These are phyloP conservation scores for Diaporthe nobilis DNA, from an alignment of 2,329 filamentous ascomycete genomes.

Conservation along the genomic window DNA sequence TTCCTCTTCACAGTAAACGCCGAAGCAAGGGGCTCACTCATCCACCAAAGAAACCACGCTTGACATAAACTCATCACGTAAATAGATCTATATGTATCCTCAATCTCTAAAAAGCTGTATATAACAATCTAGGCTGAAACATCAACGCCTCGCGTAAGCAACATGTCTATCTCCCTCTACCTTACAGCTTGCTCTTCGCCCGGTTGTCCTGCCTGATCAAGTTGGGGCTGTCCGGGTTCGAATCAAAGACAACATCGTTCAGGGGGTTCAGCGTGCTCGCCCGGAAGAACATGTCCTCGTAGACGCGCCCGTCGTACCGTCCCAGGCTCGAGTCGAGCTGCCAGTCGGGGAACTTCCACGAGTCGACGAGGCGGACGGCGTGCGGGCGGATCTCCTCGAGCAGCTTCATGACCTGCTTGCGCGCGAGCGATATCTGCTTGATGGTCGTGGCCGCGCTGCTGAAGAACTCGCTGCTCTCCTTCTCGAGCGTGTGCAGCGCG, in stretches of 20 bases:
- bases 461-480: slow-evolving; percentile 81
- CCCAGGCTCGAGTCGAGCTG: slow-evolving; percentile 81
- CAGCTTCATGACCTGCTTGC: slow-evolving; percentile 77
- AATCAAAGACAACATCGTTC: slow-evolving; percentile 79
- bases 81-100: not conserved
- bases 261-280: slow-evolving; percentile 81
- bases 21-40: not conserved
- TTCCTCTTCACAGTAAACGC: not conserved
- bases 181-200: slow-evolving; percentile 63
- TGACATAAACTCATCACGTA: not conserved
- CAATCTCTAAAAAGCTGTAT: not conserved
- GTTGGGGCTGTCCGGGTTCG: slow-evolving; percentile 74
- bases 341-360: slow-evolving; percentile 85
- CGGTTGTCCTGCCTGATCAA: slow-evolving; percentile 73
- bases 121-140: slow-evolving; percentile 8
- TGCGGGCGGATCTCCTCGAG: slow-evolving; percentile 81
- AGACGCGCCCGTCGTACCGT: slow-evolving; percentile 80
- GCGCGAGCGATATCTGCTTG: slow-evolving; percentile 78
- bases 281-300: slow-evolving; percentile 82
- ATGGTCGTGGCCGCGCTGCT: slow-evolving; percentile 77
- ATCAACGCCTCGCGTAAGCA: not conserved
- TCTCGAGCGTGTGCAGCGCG: slow-evolving; percentile 73
- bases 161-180: not conserved
- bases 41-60: not conserved
- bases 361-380: slow-evolving; percentile 78